These are phyloP conservation scores for Penicillium steckii DNA, from an alignment of 495 filamentous ascomycete species.

Conservation along the genomic window DNA sequence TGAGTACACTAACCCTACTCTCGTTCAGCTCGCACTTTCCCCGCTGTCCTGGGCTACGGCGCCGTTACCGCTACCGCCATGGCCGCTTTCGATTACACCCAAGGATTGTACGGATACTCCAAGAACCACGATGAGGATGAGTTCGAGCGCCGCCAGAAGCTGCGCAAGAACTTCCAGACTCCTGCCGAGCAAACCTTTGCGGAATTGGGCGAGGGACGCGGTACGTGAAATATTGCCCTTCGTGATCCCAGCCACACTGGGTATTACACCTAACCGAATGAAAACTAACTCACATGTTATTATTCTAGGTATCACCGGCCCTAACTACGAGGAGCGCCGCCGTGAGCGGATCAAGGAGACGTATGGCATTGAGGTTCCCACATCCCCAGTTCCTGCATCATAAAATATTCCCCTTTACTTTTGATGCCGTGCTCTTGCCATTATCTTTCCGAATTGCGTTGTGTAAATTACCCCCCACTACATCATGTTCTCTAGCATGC, in stretches of 20 bases:
- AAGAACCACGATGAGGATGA: conserved; percentile 67
- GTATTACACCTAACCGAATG: background rate
- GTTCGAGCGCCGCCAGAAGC: conserved; percentile 70
- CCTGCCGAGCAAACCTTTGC: conserved; percentile 80
- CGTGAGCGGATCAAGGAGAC: conserved; percentile 80
- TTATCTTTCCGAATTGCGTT: conserved; percentile 23
- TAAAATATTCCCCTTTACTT: conserved; percentile 22
- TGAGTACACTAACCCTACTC: background rate
- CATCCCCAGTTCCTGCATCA: conserved; percentile 40
- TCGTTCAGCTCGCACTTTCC: conserved; percentile 66
- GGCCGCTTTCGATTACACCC: conserved; percentile 73
- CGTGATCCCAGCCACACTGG: background rate
- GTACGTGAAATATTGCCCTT: conserved; percentile 49
- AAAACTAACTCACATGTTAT: background rate
- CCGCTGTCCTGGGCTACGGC: conserved; percentile 78
- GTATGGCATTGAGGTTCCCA: conserved; percentile 82
- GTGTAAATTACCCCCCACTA: conserved; percentile 44
- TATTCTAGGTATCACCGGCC: conserved; percentile 69
- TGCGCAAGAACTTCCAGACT: conserved; percentile 72
- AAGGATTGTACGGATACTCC: conserved; percentile 62
- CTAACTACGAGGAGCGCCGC: conserved; percentile 85
- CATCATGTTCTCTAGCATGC: conserved; percentile 38
- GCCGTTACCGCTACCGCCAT: conserved; percentile 61
- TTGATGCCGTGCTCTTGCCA: conserved; percentile 14
- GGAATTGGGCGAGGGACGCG: conserved; percentile 86